Conservation (phyloP, 768 basidiomycete species). For the Sarcomyxa edulis region DNA sequence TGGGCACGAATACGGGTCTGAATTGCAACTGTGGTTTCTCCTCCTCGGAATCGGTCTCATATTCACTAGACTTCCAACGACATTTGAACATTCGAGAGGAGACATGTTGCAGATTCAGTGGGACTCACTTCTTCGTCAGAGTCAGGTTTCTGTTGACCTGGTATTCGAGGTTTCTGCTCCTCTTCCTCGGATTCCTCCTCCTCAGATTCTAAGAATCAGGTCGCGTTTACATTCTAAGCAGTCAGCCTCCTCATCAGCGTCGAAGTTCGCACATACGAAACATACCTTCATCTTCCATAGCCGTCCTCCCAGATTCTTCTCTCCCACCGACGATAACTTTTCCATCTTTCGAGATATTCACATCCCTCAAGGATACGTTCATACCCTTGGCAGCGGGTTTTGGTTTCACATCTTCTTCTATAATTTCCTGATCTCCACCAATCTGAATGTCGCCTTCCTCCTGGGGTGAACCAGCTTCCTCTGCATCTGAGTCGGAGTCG, state of each 20-base stretch:
- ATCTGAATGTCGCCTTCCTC: slow-evolving; percentile 59
- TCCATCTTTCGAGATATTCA: slow-evolving; percentile 75
- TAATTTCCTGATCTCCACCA: slow-evolving; percentile 50
- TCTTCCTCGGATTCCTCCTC: slow-evolving; percentile 36
- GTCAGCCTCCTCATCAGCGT: slow-evolving; percentile 10
- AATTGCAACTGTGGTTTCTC: slow-evolving; percentile 72
- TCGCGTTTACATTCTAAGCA: slow-evolving; percentile 14
- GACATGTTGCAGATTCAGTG: no score
- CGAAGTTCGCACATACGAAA: no score
- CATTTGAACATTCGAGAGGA: slow-evolving; percentile 11
- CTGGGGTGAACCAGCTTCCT: slow-evolving; percentile 36
- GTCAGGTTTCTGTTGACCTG: slow-evolving; percentile 17
- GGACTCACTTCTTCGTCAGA: slow-evolving; percentile 36
- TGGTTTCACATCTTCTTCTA: slow-evolving; percentile 34
- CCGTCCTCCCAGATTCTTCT: slow-evolving; percentile 74
- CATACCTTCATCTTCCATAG: slow-evolving; percentile 46
- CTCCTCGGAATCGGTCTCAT: slow-evolving; percentile 76
- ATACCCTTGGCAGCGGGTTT: slow-evolving; percentile 48
- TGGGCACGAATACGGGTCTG: slow-evolving; percentile 91
- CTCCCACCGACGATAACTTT: slow-evolving; percentile 76
- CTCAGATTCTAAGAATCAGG: slow-evolving; percentile 35
- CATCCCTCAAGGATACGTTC: slow-evolving; percentile 73
- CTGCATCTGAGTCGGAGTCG: slow-evolving; percentile 63
- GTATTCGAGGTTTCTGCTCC: slow-evolving; percentile 11
- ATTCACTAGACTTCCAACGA: slow-evolving; percentile 79